phyloP scores from a whole-genome alignment of 1,284 basidiomycete species.

The Moesziomyces sp. region DNA sequence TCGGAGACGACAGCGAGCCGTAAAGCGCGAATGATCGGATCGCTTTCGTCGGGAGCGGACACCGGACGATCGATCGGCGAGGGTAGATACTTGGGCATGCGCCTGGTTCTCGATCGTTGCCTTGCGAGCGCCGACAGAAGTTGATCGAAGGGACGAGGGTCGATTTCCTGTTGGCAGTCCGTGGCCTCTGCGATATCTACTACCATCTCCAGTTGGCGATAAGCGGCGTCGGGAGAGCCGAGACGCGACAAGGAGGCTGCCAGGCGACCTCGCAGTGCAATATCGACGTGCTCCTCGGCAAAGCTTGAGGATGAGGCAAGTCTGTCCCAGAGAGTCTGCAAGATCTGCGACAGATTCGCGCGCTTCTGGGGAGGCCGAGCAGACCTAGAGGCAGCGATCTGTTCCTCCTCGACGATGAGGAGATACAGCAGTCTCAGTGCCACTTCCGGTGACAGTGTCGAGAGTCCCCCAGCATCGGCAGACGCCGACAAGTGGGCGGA shows the following conservation, averaged over 20 bases:
- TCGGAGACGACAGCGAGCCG: conserved; percentile 23
- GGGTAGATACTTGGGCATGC: conserved; percentile 10
- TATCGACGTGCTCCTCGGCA: conserved; percentile 6
- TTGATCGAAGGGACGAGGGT: conserved; percentile 42
- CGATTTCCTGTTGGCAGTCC: conserved; percentile 4
- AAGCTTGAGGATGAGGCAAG: background rate
- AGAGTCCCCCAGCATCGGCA: conserved; percentile 1
- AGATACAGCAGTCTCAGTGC: conserved; percentile 37
- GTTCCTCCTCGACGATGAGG: conserved; percentile 38
- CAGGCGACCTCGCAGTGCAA: conserved; percentile 23
- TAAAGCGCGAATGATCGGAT: conserved; percentile 32
- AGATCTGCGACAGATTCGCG: conserved; percentile 1
- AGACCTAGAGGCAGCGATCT: conserved; percentile 18
- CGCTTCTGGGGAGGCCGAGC: conserved; percentile 3
- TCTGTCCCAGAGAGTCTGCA: conserved; percentile 8
- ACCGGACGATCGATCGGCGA: conserved; percentile 27
- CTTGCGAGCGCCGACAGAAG: conserved; percentile 32
- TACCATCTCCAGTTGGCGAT: conserved; percentile 4
- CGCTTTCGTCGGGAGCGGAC: conserved; percentile 3
- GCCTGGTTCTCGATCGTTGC: background rate
- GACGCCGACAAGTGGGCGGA: background rate
- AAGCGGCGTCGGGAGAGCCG: conserved; percentile 20
- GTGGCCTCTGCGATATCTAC: conserved; percentile 4
- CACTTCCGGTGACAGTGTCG: conserved; percentile 8
- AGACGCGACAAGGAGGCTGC: conserved; percentile 26